phyloP scores from a whole-genome alignment of 257 asterid genomes.

The Fraxinus americana region DNA sequence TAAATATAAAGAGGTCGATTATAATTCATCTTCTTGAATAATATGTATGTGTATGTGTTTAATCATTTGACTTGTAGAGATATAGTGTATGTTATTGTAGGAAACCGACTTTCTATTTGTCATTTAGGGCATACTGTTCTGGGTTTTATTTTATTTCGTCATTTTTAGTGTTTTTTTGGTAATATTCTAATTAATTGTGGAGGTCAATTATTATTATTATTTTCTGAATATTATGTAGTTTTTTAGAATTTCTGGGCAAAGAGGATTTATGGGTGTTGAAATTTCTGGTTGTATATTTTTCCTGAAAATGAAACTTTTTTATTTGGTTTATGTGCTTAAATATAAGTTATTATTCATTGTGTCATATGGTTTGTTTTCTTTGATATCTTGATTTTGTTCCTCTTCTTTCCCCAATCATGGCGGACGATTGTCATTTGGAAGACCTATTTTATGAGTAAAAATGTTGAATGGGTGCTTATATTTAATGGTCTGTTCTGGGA shows the following conservation, averaged over 20 bases:
- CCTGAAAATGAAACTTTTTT: neutral
- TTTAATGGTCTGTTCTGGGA: neutral
- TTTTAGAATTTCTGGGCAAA: neutral
- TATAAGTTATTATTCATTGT: neutral
- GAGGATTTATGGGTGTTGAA: neutral
- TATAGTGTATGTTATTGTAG: neutral
- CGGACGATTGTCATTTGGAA: neutral
- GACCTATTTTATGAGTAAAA: neutral
- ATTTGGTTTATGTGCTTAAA: neutral
- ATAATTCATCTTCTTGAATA: too few species aligned
- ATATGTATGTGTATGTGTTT: neutral
- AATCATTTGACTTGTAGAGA: neutral
- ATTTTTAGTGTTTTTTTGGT: neutral
- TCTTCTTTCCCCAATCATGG: neutral
- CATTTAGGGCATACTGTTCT: neutral
- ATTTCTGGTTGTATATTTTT: neutral
- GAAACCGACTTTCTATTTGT: neutral
- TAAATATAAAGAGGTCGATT: neutral
- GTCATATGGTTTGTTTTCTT: neutral
- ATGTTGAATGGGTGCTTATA: neutral
- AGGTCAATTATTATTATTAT: neutral
- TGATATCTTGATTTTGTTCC: neutral
- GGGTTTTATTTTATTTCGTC: neutral
- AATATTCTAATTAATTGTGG: neutral
- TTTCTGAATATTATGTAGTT: neutral